These are phyloP conservation scores for Globisporangium echinulatum DNA, from an alignment of 352 stramenopile species.

Conservation along the genomic window DNA sequence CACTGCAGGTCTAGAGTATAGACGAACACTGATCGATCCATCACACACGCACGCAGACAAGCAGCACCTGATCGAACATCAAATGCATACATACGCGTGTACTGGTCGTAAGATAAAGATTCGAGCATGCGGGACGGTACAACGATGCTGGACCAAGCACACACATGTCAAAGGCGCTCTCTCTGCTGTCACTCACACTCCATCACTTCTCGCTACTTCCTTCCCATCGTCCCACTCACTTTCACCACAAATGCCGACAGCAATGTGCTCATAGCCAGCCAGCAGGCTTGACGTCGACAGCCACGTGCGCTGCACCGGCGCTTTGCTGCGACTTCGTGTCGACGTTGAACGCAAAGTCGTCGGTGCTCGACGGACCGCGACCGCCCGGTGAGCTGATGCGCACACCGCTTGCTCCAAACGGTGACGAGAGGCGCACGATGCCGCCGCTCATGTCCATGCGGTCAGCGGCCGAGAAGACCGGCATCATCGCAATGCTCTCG, in stretches of 20 bases:
- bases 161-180: no score
- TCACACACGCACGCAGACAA: no score
- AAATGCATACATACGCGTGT: no score
- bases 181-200: not conserved
- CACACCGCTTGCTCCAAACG: constrained; percentile 7
- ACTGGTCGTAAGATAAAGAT: no score
- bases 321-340: constrained; percentile 1
- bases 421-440: constrained; percentile 12
- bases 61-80: no score
- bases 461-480: constrained; percentile 7
- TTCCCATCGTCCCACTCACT: not conserved
- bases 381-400: constrained; percentile 10
- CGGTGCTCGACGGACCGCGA: not conserved
- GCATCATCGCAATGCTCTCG: constrained; percentile 11
- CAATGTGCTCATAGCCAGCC: constrained; percentile 1
- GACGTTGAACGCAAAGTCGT: constrained; percentile 12
- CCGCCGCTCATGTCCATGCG: constrained; percentile 6
- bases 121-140: no score
- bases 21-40: no score
- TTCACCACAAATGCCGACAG: not conserved
- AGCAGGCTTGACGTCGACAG: constrained; percentile 6
- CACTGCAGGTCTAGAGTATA: no score
- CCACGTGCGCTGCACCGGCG: not conserved
- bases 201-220: no score
- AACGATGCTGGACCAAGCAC: no score